Conservation (phyloP, 2,329 filamentous ascomycete genomes). For the Xylaria sp. region DNA sequence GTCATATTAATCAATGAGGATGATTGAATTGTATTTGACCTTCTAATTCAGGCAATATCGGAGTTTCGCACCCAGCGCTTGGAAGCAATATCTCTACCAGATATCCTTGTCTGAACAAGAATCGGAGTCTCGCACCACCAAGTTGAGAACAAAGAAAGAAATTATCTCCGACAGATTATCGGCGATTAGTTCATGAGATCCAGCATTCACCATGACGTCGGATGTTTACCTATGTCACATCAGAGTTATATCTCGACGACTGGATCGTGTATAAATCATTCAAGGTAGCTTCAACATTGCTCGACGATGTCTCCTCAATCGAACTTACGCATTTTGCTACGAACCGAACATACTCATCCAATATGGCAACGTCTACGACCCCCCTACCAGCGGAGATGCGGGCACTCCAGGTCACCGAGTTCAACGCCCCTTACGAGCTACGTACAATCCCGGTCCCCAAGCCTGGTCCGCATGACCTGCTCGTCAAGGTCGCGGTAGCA, state of each 20-base stretch:
- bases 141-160: neutral
- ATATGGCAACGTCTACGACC: constrained; percentile 4
- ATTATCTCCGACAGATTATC: neutral
- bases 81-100: neutral
- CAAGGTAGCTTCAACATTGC: neutral
- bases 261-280: neutral
- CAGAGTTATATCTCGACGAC: neutral
- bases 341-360: neutral
- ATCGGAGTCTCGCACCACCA: neutral
- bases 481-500: constrained; percentile 68
- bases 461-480: constrained; percentile 63
- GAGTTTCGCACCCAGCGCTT: neutral
- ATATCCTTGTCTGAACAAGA: neutral
- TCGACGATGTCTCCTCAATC: neutral
- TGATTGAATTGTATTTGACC: neutral
- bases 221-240: neutral
- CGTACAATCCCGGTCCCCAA: constrained; percentile 59
- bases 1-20: neutral
- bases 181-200: constrained; percentile 2
- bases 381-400: constrained; percentile 45
- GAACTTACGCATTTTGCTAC: neutral
- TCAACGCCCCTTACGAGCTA: constrained; percentile 65
- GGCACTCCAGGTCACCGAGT: constrained; percentile 52
- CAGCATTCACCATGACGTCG: constrained; percentile 3
- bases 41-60: neutral